Conservation (phyloP, 345 rosid species). For the Clausena lansium region DNA sequence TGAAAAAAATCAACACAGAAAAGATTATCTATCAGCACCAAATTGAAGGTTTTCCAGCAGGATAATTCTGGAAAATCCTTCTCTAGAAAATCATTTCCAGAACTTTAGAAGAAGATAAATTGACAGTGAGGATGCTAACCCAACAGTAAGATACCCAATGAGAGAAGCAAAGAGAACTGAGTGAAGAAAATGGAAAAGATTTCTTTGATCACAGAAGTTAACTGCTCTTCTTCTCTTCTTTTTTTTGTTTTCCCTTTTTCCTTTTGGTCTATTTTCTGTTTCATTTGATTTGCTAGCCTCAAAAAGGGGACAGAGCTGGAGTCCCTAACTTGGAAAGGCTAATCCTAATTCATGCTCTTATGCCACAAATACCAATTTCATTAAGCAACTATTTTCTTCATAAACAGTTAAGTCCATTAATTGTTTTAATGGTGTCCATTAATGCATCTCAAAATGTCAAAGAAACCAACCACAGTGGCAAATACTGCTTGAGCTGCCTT, state of each 20-base stretch:
- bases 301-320: neutral
- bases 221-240: neutral
- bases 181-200: neutral
- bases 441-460: neutral
- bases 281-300: neutral
- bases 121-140: neutral
- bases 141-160: neutral
- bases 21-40: neutral
- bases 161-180: neutral
- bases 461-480: neutral
- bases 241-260: neutral
- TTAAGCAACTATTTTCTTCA: neutral
- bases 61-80: neutral
- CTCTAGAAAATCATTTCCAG: neutral
- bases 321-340: neutral
- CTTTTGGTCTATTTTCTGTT: neutral
- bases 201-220: neutral
- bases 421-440: neutral
- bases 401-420: neutral
- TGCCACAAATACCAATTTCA: neutral
- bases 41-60: neutral
- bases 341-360: neutral
- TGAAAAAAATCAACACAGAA: neutral
- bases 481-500: neutral
- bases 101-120: neutral